Conservation (phyloP, 495 filamentous ascomycete genomes). For the Xylaria venustula region DNA sequence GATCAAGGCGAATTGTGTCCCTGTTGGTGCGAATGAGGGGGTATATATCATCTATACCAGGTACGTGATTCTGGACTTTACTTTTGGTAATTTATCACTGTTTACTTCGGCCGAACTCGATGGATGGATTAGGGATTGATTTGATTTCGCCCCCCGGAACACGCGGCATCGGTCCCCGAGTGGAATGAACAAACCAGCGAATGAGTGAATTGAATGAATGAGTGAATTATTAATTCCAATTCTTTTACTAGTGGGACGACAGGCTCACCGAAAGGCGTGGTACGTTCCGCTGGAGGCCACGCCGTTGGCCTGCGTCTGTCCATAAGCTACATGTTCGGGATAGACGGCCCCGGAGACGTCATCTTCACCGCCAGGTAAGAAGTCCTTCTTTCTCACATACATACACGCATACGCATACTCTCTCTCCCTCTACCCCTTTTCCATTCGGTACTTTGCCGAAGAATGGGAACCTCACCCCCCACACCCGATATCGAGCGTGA, state of each 20-base stretch:
- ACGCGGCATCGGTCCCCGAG: slow-evolving; percentile 7
- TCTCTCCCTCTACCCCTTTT: no score
- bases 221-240: background rate
- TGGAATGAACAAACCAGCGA: no score
- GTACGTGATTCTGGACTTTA: background rate
- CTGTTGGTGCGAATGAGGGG: slow-evolving; percentile 71
- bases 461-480: no score
- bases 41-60: slow-evolving; percentile 89
- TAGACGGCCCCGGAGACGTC: slow-evolving; percentile 77
- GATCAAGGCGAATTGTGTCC: slow-evolving; percentile 66
- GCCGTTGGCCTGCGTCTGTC: slow-evolving; percentile 81
- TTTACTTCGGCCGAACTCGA: no score
- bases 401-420: no score
- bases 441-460: no score
- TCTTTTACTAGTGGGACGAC: slow-evolving; percentile 71
- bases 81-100: no score
- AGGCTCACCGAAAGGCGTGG: slow-evolving; percentile 83
- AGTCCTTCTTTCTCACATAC: no score
- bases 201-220: no score
- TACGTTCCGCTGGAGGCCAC: slow-evolving; percentile 81
- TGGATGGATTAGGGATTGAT: no score
- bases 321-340: slow-evolving; percentile 74
- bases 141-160: background rate
- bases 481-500: no score
- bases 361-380: slow-evolving; percentile 67